Conservation (phyloP, 768 basidiomycete species). For the Kwoniella bestiolae region DNA sequence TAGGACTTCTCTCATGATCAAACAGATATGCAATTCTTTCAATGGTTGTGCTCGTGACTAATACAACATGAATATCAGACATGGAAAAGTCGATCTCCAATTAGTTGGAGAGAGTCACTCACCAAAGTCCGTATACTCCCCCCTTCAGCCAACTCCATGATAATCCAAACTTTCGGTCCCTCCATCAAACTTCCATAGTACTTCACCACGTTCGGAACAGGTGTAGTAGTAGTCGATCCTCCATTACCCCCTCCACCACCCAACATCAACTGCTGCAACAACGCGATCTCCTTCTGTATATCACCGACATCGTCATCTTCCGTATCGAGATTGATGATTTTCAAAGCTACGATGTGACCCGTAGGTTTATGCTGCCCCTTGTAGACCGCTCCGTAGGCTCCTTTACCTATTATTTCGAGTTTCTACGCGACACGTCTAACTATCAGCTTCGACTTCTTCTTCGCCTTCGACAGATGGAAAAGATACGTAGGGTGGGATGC, state of each 20-base stretch:
- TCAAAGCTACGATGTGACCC: constrained; percentile 89
- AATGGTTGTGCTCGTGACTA: constrained; percentile 80
- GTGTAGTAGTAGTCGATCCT: constrained; percentile 56
- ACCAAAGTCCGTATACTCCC: constrained; percentile 86
- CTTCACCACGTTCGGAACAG: constrained; percentile 84
- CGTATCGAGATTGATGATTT: constrained; percentile 97
- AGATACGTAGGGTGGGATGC: too few relatives aligned
- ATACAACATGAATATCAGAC: neutral
- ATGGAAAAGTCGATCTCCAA: neutral
- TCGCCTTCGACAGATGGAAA: too few relatives aligned
- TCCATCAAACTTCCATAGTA: constrained; percentile 97
- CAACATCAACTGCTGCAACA: constrained; percentile 75
- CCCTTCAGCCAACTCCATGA: constrained; percentile 96
- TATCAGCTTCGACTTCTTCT: too few relatives aligned
- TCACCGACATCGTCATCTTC: constrained; percentile 94
- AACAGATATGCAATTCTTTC: constrained; percentile 84
- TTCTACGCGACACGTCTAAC: too few relatives aligned
- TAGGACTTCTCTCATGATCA: constrained; percentile 89
- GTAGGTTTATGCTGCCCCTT: constrained; percentile 82
- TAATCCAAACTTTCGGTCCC: constrained; percentile 96
- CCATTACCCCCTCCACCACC: constrained; percentile 14
- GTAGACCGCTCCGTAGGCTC: constrained; percentile 94
- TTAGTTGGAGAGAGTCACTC: constrained; percentile 23
- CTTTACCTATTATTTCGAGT: constrained; percentile 91
- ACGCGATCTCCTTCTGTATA: constrained; percentile 93